A percentile compares a stretch with the other conserved stretches of the same genome.
These are phyloP conservation scores for Populus nigra DNA, from an alignment of 345 rosid genomes.

Conservation along the genomic window DNA sequence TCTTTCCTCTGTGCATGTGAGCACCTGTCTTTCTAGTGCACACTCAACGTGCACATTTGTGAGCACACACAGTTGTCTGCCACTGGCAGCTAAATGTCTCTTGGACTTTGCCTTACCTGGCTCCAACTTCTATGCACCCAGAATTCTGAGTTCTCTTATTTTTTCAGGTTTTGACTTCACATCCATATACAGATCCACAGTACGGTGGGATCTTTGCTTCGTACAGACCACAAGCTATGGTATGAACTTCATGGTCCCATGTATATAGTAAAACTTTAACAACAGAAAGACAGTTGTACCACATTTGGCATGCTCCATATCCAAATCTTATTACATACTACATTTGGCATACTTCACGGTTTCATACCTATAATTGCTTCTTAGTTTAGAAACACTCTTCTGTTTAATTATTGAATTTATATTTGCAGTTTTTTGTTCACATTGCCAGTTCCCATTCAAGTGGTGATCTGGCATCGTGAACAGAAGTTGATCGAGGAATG, in stretches of 20 bases:
- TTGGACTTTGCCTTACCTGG: slow-evolving; percentile 5
- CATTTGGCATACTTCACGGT: not conserved
- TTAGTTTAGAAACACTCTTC: not conserved
- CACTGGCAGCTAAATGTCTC: not conserved
- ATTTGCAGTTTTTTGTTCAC: not conserved
- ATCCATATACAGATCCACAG: slow-evolving; percentile 52
- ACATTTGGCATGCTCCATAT: not conserved
- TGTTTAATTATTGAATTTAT: not conserved
- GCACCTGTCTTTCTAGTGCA: not conserved
- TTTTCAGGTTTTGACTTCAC: slow-evolving; percentile 54
- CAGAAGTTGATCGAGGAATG: not conserved
- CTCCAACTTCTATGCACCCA: not conserved
- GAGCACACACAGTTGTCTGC: not conserved
- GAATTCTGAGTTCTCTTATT: not conserved
- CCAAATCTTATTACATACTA: not conserved
- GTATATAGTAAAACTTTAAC: not conserved
- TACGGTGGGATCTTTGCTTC: slow-evolving; percentile 41
- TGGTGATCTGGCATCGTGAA: not conserved
- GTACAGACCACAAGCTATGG: slow-evolving; percentile 52
- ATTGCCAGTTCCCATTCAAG: not conserved
- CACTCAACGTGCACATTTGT: not conserved
- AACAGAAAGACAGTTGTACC: not conserved
- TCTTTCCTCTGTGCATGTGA: not conserved
- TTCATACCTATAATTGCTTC: not conserved
- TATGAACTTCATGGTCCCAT: slow-evolving; percentile 24